phyloP scores from a whole-genome alignment of 2,329 filamentous ascomycete species.

The Claviceps lovelessii region DNA sequence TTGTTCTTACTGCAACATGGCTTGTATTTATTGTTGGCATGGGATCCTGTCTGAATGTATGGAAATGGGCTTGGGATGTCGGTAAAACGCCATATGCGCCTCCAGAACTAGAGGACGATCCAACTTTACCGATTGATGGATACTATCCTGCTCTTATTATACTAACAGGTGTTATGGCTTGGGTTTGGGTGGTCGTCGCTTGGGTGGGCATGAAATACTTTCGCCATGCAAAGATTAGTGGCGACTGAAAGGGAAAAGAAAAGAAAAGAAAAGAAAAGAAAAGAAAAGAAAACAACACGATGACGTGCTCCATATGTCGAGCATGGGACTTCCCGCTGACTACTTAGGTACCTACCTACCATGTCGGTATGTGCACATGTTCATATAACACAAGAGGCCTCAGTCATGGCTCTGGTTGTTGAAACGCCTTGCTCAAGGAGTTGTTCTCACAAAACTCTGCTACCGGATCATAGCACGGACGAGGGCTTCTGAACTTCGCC shows the following conservation, averaged over 20 bases:
- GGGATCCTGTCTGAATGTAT: constrained; percentile 86
- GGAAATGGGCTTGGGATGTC: constrained; percentile 99
- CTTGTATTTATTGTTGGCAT: constrained; percentile 91
- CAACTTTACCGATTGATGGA: constrained; percentile 84
- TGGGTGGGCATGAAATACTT: constrained; percentile 99
- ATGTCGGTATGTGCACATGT: neutral
- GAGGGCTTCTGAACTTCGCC: neutral
- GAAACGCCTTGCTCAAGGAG: neutral
- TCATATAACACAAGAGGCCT: neutral
- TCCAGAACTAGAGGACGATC: constrained; percentile 87
- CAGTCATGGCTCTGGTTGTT: neutral
- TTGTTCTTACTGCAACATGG: constrained; percentile 83
- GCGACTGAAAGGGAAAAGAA: constrained; percentile 29
- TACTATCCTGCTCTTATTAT: constrained; percentile 95
- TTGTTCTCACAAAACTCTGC: neutral
- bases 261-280: too few relatives aligned
- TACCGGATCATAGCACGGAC: neutral
- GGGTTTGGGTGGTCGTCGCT: constrained; percentile 95
- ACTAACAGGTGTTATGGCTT: constrained; percentile 87
- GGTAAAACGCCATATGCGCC: constrained; percentile 91
- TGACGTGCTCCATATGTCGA: neutral
- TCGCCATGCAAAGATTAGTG: constrained; percentile 79
- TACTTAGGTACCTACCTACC: neutral
- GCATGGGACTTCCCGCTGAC: neutral
- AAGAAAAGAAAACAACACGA: neutral